Evolutionary conservation across 805 yeast species (phyloP), one percentile per base, ranked within the genome.

Genomic region (Vanderwaltozyma tropicalis): DNA sequence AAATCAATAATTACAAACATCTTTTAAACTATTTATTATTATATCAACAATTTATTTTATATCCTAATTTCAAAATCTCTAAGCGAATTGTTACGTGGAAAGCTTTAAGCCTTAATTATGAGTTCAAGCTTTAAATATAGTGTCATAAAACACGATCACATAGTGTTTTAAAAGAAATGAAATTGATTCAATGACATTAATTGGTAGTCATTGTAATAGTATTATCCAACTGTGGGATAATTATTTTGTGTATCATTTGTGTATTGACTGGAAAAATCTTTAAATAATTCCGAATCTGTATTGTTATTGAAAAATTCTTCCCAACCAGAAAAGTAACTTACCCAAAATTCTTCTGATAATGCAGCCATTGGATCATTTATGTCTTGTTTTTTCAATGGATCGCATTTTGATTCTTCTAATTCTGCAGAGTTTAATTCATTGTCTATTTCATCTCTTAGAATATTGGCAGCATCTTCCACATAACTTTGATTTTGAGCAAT

Each of bases 321-420:
- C 45, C 46, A 43, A 1, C 38, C 43, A 8, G 27, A 15, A 28
- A 42, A 37, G 35, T 47, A 48, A 19, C 28, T 44, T 27, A 35
- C 18, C 52, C 52, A 48, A 22, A 48, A 48, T 17, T 48, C 47
- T 15, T 42, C 47, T 1, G 48, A 44, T 27, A 47, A 20, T n/a
- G 9, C 27, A 24, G 9, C 12, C 5, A 24, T 4, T 8, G 13
- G 13, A 24, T 24, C 27, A 24, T 24, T 24, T 10, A 10, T 21
- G 10, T 21, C 24, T 7, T 6, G 24, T 21, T 21, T 21, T n/a
- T n/a, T n/a, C n/a, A n/a, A n/a, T n/a, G n/a, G n/a, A n/a, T n/a
- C n/a, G n/a, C n/a, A n/a, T n/a, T 22, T 7, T 22, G 25, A 22
- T 11, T 22, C 11, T 7, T 22, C 11, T 22, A 22, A 11, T 26